Percentiles rank a stretch among this genome's conserved stretches.
Evolutionary conservation across 2,329 filamentous ascomycete genomes (phyloP).

Genomic region (Colletotrichum neosansevieriae): DNA sequence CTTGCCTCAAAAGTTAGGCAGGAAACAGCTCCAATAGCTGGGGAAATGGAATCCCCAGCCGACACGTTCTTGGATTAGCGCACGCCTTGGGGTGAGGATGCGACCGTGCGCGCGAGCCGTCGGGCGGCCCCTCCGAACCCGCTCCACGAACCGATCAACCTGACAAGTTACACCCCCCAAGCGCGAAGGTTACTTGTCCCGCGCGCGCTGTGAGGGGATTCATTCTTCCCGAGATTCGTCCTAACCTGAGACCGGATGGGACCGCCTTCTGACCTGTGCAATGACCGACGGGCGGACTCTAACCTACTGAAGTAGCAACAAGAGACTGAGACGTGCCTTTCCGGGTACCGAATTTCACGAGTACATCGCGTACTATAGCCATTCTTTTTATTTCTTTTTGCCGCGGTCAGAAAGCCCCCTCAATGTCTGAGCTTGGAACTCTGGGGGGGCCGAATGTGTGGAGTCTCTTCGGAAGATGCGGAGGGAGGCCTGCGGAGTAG

Average conservation of each 20-base stretch:
- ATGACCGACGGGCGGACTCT: conserved; percentile 1
- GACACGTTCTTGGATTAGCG: conserved; percentile 6
- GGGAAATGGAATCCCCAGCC: conserved; percentile 13
- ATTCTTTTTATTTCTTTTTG: conserved; percentile 2
- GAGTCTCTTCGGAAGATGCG: conserved; percentile 30
- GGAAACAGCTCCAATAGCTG: conserved; percentile 3
- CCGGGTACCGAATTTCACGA: conserved; percentile 4
- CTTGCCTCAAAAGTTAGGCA: conserved; percentile 21
- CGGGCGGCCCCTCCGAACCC: conserved; percentile 29
- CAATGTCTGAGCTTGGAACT: background rate
- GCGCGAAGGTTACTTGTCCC: background rate
- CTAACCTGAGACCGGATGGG: conserved; percentile 23
- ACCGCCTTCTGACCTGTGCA: conserved; percentile 26
- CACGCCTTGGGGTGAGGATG: conserved; percentile 13
- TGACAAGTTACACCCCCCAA: conserved; percentile 15
- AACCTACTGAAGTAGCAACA: background rate
- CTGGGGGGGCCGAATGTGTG: conserved; percentile 16
- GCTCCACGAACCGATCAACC: conserved; percentile 26
- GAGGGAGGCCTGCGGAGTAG: conserved; percentile 24
- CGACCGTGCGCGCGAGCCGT: conserved; percentile 8
- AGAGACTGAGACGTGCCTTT: too few species aligned
- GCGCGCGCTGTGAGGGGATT: background rate
- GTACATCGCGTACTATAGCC: background rate
- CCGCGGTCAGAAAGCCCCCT: background rate
- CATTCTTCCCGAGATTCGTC: conserved; percentile 8